Conservation (phyloP, 148 eudicot genomes). For the Silene conica region DNA sequence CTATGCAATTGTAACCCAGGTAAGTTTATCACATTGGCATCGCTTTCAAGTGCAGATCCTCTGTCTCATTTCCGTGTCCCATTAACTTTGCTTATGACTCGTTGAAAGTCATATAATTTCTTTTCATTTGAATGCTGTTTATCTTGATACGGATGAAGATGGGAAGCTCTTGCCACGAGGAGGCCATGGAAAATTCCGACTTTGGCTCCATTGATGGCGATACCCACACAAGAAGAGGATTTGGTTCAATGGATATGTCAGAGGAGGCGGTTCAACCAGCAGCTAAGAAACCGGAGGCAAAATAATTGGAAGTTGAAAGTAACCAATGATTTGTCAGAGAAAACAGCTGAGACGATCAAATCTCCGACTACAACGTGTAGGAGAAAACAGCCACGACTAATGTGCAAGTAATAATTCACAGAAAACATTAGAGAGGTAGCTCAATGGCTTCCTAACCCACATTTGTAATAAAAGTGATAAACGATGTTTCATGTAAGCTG, state of each 20-base stretch:
- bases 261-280: neutral
- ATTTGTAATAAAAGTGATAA: no score
- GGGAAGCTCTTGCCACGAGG: slow-evolving; percentile 18
- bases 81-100: no score
- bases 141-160: slow-evolving; percentile 11
- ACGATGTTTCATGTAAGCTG: neutral
- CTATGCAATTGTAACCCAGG: slow-evolving; percentile 56
- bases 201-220: neutral
- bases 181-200: slow-evolving; percentile 14
- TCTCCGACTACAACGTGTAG: no score
- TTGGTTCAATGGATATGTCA: neutral
- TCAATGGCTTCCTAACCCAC: neutral
- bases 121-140: neutral
- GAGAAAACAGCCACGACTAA: neutral
- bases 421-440: neutral
- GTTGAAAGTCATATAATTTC: neutral
- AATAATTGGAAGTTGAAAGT: neutral
- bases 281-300: neutral
- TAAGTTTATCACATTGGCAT: neutral
- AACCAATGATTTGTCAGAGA: neutral
- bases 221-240: neutral
- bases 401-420: neutral
- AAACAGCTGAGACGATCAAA: neutral
- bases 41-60: no score
- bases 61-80: no score